phyloP scores from a whole-genome alignment of 129 eudicot species.

The Tagetes erecta region DNA sequence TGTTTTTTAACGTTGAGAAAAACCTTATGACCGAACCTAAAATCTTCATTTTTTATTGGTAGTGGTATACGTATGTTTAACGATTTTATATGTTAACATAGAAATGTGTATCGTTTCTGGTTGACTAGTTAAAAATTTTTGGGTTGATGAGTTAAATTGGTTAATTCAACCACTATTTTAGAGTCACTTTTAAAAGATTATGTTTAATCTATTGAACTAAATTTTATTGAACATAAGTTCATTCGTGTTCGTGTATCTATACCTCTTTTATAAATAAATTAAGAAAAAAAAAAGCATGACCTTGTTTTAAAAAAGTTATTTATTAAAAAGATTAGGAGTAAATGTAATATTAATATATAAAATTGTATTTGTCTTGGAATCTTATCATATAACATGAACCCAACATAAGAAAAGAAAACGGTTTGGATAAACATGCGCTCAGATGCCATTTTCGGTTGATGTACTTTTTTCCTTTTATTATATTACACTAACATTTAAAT shows the following conservation, averaged over 20 bases:
- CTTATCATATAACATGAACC: constrained; percentile 28
- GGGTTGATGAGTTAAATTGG: too few species aligned
- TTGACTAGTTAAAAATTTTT: too few species aligned
- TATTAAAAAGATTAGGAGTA: background rate
- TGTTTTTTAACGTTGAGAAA: too few species aligned
- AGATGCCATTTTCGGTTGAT: constrained; percentile 32
- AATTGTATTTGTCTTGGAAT: constrained; percentile 33
- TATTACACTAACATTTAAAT: background rate
- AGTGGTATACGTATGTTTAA: too few species aligned
- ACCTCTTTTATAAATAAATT: background rate
- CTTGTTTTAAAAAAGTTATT: background rate
- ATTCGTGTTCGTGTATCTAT: constrained; percentile 1
- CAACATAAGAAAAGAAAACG: constrained; percentile 24
- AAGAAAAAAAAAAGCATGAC: background rate
- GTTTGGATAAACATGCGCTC: constrained; percentile 34
- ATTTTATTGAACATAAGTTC: background rate
- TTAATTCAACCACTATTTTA: too few species aligned
- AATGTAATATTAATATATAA: background rate
- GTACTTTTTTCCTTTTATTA: constrained; percentile 7
- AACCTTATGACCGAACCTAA: too few species aligned
- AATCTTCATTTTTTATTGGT: too few species aligned
- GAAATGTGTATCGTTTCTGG: too few species aligned
- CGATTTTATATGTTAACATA: too few species aligned
- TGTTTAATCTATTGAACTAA: background rate
- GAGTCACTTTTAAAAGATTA: background rate